Conservation (phyloP, 495 filamentous ascomycete species). For the Hypoxylon rickii region DNA sequence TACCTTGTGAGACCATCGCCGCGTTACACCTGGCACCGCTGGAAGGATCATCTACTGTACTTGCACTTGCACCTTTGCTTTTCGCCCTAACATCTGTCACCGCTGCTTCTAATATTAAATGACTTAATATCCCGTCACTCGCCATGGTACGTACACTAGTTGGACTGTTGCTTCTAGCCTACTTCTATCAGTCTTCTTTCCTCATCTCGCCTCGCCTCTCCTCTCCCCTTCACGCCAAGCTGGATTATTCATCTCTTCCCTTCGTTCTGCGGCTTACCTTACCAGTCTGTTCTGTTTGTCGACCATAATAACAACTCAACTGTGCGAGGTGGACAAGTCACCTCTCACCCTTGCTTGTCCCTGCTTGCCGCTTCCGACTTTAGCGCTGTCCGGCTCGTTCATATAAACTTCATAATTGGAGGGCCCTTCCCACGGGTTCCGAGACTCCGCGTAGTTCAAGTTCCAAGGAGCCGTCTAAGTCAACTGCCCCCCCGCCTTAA, state of each 20-base stretch:
- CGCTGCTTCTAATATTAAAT: slow-evolving; percentile 44
- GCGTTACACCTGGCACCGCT: slow-evolving; percentile 43
- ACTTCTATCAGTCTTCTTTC: slow-evolving; percentile 33
- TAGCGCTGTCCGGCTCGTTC: slow-evolving; percentile 9
- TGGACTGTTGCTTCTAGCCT: slow-evolving; percentile 28
- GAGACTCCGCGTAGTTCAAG: not conserved
- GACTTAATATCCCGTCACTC: slow-evolving; percentile 43
- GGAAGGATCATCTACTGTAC: slow-evolving; percentile 41
- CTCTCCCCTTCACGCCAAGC: slow-evolving; percentile 16
- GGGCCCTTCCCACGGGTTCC: too few species aligned
- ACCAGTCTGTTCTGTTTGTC: slow-evolving; percentile 24
- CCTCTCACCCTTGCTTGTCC: too few species aligned
- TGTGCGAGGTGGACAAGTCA: slow-evolving; percentile 22
- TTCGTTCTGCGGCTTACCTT: slow-evolving; percentile 29
- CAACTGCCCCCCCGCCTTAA: not conserved
- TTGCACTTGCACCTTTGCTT: slow-evolving; percentile 36
- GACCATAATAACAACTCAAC: slow-evolving; percentile 23
- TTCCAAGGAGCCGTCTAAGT: not conserved
- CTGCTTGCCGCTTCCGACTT: slow-evolving; percentile 1
- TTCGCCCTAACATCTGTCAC: slow-evolving; percentile 43
- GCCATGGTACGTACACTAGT: slow-evolving; percentile 34
- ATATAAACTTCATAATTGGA: slow-evolving; percentile 14
- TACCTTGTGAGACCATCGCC: slow-evolving; percentile 44
- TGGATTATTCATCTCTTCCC: slow-evolving; percentile 19
- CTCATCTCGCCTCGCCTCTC: not conserved